These are phyloP conservation scores for Ceratocystis harringtonii DNA, from an alignment of 2,329 filamentous ascomycete genomes.

Conservation along the genomic window DNA sequence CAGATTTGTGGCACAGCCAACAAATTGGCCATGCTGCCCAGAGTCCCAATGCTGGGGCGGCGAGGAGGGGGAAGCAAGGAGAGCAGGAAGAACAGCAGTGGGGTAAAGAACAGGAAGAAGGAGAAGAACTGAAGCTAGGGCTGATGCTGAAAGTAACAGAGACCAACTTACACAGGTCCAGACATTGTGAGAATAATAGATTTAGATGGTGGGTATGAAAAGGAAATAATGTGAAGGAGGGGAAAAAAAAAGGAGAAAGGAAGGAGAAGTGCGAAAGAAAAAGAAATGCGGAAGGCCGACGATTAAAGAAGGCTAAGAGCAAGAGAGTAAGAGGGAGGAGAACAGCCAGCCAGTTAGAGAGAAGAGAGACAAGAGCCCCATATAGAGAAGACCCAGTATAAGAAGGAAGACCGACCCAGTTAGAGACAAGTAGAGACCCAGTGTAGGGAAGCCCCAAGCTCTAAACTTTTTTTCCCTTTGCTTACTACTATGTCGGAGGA, in stretches of 20 bases:
- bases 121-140: neutral
- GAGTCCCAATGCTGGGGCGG: neutral
- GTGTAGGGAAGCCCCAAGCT: slow-evolving; percentile 8
- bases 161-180: slow-evolving; percentile 49
- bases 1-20: too few relatives aligned
- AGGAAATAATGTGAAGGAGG: neutral
- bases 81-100: neutral
- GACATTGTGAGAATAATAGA: slow-evolving; percentile 37
- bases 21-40: too few relatives aligned
- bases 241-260: slow-evolving; percentile 3
- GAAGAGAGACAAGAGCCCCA: too few relatives aligned
- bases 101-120: neutral
- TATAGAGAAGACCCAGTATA: neutral
- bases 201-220: neutral
- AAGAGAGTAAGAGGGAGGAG: slow-evolving; percentile 9
- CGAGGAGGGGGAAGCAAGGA: neutral
- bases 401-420: neutral
- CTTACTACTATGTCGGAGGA: slow-evolving; percentile 13
- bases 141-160: neutral
- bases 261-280: neutral
- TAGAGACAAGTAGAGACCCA: neutral
- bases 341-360: too few relatives aligned
- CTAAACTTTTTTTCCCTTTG: slow-evolving; percentile 6
- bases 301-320: neutral
- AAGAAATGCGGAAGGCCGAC: neutral